A percentile compares a stretch with the other conserved stretches of the same genome.
Evolutionary conservation across 192 early-diverging fungal genomes (phyloP).

Genomic region (Entophlyctis luteolus): DNA sequence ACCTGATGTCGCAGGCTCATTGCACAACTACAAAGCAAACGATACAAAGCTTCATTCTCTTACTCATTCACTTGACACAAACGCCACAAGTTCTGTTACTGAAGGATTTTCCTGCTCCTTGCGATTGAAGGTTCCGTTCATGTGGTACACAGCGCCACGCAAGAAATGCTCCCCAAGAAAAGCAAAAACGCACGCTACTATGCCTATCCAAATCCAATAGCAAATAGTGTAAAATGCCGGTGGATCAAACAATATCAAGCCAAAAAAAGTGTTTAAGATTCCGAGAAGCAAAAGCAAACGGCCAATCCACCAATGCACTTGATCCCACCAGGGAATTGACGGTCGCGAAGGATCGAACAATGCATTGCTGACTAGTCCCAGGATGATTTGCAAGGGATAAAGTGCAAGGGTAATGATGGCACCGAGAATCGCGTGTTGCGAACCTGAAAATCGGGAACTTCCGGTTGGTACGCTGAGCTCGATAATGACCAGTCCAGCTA

Average conservation of each 20-base stretch:
- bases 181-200: background rate
- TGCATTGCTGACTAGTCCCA: conserved; percentile 38
- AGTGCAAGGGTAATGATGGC: background rate
- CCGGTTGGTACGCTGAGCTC: background rate
- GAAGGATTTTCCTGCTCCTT: too few species aligned
- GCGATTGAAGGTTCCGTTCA: too few species aligned
- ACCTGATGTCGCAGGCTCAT: too few species aligned
- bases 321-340: conserved; percentile 42
- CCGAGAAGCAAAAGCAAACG: conserved; percentile 34
- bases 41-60: background rate
- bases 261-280: conserved; percentile 39
- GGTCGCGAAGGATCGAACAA: conserved; percentile 23
- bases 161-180: background rate
- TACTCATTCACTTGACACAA: background rate
- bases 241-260: conserved; percentile 6
- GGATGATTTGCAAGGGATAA: conserved; percentile 30
- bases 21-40: background rate
- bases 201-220: conserved; percentile 8
- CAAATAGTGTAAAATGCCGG: background rate
- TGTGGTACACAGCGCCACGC: background rate
- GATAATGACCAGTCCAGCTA: conserved; percentile 5
- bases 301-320: conserved; percentile 49
- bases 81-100: too few species aligned
- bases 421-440: conserved; percentile 8
- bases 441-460: conserved; percentile 3